Evolutionary conservation across 768 basidiomycete species (phyloP).

Genomic region (Pleurotus cornucopiae): DNA sequence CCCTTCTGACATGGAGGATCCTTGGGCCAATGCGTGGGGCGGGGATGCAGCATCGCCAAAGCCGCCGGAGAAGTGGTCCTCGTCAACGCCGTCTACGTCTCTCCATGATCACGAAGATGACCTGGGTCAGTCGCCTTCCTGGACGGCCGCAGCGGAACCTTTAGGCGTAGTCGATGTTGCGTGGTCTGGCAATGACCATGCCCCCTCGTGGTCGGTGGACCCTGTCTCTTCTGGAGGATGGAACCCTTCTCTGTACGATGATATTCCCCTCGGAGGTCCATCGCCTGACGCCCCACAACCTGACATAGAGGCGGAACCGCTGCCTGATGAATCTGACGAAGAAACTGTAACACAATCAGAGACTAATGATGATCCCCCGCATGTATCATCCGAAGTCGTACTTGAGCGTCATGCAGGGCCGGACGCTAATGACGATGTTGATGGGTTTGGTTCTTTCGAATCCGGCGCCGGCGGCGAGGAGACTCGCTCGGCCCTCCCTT

Average conservation of each 20-base stretch:
- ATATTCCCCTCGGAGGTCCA: slow-evolving; percentile 29
- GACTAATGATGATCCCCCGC: neutral
- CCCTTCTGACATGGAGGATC: slow-evolving; percentile 56
- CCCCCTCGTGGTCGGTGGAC: slow-evolving; percentile 37
- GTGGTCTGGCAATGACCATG: slow-evolving; percentile 44
- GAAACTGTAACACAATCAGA: neutral
- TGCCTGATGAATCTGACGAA: slow-evolving; percentile 10
- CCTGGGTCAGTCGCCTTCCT: slow-evolving; percentile 47
- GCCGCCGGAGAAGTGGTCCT: slow-evolving; percentile 11
- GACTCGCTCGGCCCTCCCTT: slow-evolving; percentile 26
- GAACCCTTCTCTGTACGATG: slow-evolving; percentile 38
- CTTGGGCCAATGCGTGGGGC: slow-evolving; percentile 72
- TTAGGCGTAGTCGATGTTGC: slow-evolving; percentile 26
- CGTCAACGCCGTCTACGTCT: slow-evolving; percentile 3
- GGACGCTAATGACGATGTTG: slow-evolving; percentile 37
- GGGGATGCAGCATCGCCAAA: slow-evolving; percentile 32
- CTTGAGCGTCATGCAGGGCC: slow-evolving; percentile 5
- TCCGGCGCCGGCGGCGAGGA: slow-evolving; percentile 33
- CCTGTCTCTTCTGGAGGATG: slow-evolving; percentile 21
- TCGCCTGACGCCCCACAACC: slow-evolving; percentile 9
- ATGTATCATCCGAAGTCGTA: slow-evolving; percentile 1
- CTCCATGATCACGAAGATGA: slow-evolving; percentile 45
- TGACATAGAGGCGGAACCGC: neutral
- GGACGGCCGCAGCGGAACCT: slow-evolving; percentile 31
- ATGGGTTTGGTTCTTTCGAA: slow-evolving; percentile 59